These are phyloP conservation scores for Syncephalastrum monosporum DNA, from an alignment of 371 early-diverging fungal genomes.

Conservation along the genomic window DNA sequence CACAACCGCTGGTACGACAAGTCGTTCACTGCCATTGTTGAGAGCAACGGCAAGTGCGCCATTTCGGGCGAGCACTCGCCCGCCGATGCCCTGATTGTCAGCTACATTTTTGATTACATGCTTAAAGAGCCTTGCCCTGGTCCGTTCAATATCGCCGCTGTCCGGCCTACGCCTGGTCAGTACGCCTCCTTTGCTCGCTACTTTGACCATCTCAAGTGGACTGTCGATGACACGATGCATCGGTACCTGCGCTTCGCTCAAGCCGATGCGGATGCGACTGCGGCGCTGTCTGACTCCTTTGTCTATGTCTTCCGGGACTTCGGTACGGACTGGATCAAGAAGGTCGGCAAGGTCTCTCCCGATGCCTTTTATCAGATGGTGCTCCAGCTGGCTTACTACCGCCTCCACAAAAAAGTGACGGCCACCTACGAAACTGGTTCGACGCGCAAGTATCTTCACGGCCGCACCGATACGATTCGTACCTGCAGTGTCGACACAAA, in stretches of 20 bases:
- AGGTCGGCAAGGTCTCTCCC: constrained; percentile 68
- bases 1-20: constrained; percentile 92
- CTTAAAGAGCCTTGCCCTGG: constrained; percentile 42
- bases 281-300: constrained; percentile 62
- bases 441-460: constrained; percentile 76
- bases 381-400: constrained; percentile 80
- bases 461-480: constrained; percentile 88
- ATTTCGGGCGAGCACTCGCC: constrained; percentile 84
- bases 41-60: constrained; percentile 72
- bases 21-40: constrained; percentile 60
- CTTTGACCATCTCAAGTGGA: constrained; percentile 51
- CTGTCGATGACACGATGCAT: constrained; percentile 43
- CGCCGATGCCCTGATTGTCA: constrained; percentile 75
- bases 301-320: constrained; percentile 60
- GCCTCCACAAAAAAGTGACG: constrained; percentile 59
- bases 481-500: constrained; percentile 65
- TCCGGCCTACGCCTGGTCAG: constrained; percentile 6
- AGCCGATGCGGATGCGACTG: constrained; percentile 42
- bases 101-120: constrained; percentile 60
- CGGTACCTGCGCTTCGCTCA: constrained; percentile 58
- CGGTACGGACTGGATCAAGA: constrained; percentile 59
- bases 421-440: constrained; percentile 85
- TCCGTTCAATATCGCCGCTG: constrained; percentile 2
- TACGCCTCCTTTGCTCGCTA: constrained; percentile 13
- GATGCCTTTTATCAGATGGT: constrained; percentile 91